Evolutionary conservation across 1,284 basidiomycete species (phyloP), one percentile per base, ranked within the genome.

Genomic region (Cystobasidiaceae sp.): DNA sequence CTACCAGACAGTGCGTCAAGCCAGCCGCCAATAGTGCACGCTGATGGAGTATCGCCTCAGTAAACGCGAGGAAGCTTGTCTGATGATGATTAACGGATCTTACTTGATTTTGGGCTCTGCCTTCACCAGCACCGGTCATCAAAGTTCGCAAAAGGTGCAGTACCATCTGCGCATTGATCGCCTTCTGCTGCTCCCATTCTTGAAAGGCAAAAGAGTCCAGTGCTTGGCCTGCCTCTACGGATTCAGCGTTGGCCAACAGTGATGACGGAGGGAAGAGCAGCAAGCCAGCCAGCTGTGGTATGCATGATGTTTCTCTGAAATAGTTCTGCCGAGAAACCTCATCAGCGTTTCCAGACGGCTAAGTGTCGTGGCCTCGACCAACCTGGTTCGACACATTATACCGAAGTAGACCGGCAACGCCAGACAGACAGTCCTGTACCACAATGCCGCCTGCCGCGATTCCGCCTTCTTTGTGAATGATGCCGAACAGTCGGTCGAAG

Each of bases 381-480:
- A 89, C 92, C 81, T 96, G 93, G 78, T 97, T 98, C 3, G 93
- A 94, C 27, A 87, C 85, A 76, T 99, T 97, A 80, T 91, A 94
- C 27, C 90, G 82, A 67, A 98, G 80, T 28, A 99, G 80, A 4
- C 84, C 84, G 71, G 93, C 92, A 23, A 94, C 84, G 69, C 89
- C 92, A 9, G 84, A 82, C 61, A 98, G 79, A 9, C 90, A 90
- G 71, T 94, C 89, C 71, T 91, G 87, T 0, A 91, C 86, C 39
- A 91, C 87, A 67, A 88, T 82, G 6, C 93, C 93, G 19, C 92
- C 91, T n/a, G 75, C 73, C 71, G 97, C 93, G 41, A 94, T 82
- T 0, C 96, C 92, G 41, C 92, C 90, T 77, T 97, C 94, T 66
- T 85, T 82, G 6, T 84, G 82, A 68, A 97, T 84, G 51, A 92